These are phyloP conservation scores for Cercospora zeae-maydis DNA, from an alignment of 2,329 filamentous ascomycete species.

Conservation along the genomic window DNA sequence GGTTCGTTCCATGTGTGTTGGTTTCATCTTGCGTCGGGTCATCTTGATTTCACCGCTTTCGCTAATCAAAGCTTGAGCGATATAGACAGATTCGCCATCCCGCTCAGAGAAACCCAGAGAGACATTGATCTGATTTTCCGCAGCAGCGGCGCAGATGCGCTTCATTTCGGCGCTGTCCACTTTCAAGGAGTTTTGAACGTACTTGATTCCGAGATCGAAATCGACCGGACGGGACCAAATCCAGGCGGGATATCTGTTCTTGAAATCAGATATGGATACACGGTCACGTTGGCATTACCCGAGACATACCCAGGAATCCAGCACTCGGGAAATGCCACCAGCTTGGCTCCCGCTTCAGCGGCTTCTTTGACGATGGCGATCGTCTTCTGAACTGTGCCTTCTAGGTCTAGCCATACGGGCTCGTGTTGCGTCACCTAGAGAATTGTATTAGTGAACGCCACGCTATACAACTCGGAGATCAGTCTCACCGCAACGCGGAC, in stretches of 20 bases:
- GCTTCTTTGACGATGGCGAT: slow-evolving; percentile 56
- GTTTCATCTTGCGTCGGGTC: slow-evolving; percentile 43
- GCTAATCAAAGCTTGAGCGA: slow-evolving; percentile 40
- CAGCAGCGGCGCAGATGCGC: slow-evolving; percentile 39
- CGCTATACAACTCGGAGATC: neutral
- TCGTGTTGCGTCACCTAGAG: slow-evolving; percentile 57
- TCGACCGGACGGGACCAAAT: slow-evolving; percentile 47
- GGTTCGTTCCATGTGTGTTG: slow-evolving; percentile 45
- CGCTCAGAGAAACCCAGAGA: slow-evolving; percentile 42
- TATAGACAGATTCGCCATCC: slow-evolving; percentile 41
- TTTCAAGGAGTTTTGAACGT: slow-evolving; percentile 46
- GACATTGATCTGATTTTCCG: slow-evolving; percentile 36
- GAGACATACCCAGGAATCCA: slow-evolving; percentile 42
- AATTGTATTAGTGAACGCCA: slow-evolving; percentile 15
- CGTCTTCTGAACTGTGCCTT: slow-evolving; percentile 55
- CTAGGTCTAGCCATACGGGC: slow-evolving; percentile 59
- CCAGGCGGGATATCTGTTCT: slow-evolving; percentile 30
- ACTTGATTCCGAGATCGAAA: slow-evolving; percentile 38
- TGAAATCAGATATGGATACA: neutral
- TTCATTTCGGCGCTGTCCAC: slow-evolving; percentile 44
- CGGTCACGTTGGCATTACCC: neutral
- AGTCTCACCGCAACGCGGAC: slow-evolving; percentile 24
- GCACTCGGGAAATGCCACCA: slow-evolving; percentile 51
- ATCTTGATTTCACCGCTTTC: slow-evolving; percentile 37
- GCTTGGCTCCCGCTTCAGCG: slow-evolving; percentile 50